A percentile compares a stretch with the other conserved stretches of the same genome.
These are phyloP conservation scores for Aspergillus sp. DNA, from an alignment of 2,329 filamentous ascomycete genomes.

Conservation along the genomic window DNA sequence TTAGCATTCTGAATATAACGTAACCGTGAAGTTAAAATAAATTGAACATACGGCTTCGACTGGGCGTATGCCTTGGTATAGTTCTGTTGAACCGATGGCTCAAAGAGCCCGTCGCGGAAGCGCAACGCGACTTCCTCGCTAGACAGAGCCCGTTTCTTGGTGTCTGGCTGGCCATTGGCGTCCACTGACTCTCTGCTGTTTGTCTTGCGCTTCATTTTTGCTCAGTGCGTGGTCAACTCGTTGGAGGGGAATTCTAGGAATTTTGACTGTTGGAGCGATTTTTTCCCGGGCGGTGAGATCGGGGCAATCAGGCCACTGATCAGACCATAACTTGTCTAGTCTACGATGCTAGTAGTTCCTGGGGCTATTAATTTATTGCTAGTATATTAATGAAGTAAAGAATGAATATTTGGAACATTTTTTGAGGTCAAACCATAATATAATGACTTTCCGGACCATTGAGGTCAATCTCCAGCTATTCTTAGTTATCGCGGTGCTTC, in stretches of 20 bases:
- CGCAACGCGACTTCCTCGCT: slow-evolving; percentile 39
- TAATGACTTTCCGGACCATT: background rate
- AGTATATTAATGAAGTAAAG: background rate
- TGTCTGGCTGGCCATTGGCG: slow-evolving; percentile 33
- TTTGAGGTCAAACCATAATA: background rate
- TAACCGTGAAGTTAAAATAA: background rate
- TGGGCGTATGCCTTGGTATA: slow-evolving; percentile 45
- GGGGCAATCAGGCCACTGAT: slow-evolving; percentile 19
- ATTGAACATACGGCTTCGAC: slow-evolving; percentile 43
- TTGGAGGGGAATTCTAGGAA: background rate
- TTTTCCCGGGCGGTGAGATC: slow-evolving; percentile 21
- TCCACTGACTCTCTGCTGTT: slow-evolving; percentile 28
- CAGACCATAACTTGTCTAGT: background rate
- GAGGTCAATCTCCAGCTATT: background rate
- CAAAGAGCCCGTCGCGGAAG: slow-evolving; percentile 48
- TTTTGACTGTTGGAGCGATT: slow-evolving; percentile 2
- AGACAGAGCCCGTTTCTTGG: slow-evolving; percentile 41
- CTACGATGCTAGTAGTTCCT: background rate
- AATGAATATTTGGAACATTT: background rate
- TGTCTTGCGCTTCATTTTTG: slow-evolving; percentile 48
- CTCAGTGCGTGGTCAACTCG: background rate
- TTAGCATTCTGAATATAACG: slow-evolving; percentile 1
- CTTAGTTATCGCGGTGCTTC: background rate
- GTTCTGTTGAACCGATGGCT: slow-evolving; percentile 38
- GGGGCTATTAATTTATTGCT: background rate